Base-by-base conservation (phyloP, 164 flowering plant genomes). In the Nelumbo lutea region DNA sequence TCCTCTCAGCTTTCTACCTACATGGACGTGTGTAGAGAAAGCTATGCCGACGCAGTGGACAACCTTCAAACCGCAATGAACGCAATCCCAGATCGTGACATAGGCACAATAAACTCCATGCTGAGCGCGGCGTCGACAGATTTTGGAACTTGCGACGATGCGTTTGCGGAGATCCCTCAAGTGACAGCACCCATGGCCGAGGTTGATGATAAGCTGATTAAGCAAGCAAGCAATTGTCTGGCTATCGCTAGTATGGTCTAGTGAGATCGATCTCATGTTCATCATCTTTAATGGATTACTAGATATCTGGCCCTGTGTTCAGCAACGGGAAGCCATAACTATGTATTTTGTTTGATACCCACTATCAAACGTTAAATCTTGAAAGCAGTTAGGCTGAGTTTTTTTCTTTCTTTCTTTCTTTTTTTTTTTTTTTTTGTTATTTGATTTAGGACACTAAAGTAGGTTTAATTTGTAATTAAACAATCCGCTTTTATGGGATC, bases 201-300 rank as follows among this genome's bases (percentile, higher is more conserved):
- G 1, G 3, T 62, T 1, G 76, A 68, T 59, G 44, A n/a, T 1
- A 50, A 4, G 45, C 75, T 82, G 2, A 39, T 1, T 2, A 59
- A 77, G 67, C 44, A 78, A 48, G 71, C 66, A 41, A 80, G 79
- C 79, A 83, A 79, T 56, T 68, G 73, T 71, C 63, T 83, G 43
- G 80, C 81, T 61, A 61, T 75, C 56, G 63, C 63, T 45, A 8
- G 38, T 11, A 42, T 65, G 66, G 6, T 66, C 52, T 42, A 66
- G 52, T 62, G 27, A 27, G 27, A 27, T 27, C 27, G 27, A 27
- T 27, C 27, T 27, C 27, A 0, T 27, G 27, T 27, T 27, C 27
- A 27, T 27, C 27, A 27, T 27, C 27, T 27, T 27, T 27, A 27
- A 27, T 27, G 27, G 27, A 27, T 27, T 27, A 27, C 27, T 27